Base-by-base conservation (phyloP, 169 alveolate species). In the Neospora caninum region DNA sequence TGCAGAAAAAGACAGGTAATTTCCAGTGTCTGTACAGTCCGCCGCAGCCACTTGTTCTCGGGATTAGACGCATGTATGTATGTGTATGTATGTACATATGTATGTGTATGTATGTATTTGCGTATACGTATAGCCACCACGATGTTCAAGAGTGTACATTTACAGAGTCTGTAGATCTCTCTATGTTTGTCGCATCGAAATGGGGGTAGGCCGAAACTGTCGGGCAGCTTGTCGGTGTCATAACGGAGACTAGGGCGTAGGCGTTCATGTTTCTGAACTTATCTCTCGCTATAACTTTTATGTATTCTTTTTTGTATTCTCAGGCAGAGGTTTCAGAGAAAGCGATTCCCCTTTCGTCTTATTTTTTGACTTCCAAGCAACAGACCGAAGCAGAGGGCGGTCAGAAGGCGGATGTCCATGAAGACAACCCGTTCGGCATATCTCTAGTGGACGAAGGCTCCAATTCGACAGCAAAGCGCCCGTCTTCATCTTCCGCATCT, bases 1-100 rank as follows among this genome's bases (percentile, higher is more conserved):
- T 98, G 99, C 88, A 53, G 91, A 64, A 82, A 96, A 80, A 80
- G 97, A 69, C 97, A 98, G 93, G 95, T 92, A 6, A 49, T 49
- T 49, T 49, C 58, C 58, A 49, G 22, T 49, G 58, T 13, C 58
- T 13, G 10, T 69, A 25, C 80, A 69, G 80, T 25, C 31, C n/a
- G 38, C 31, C 80, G n/a, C 80, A 69, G n/a, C 36, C 80, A 4
- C 41, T 4, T n/a, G 18, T 25, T 69, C 80, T 69, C 41, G 18
- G 29, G 41, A 29, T 69, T 9, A 29, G 13, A 25, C 10, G 20
- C 42, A 73, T 9, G n/a, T 73, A 73, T 27, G 0, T 73, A 36
- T 73, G 1, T 18, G 4, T 73, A 36, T 36, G n/a, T 36, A 31
- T 73, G 42, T n/a, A n/a, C 25, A 73, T 73, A 36, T n/a, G n/a